Evolutionary conservation across 2,329 filamentous ascomycete species (phyloP).

Genomic region (Pyrenophora seminiperda): DNA sequence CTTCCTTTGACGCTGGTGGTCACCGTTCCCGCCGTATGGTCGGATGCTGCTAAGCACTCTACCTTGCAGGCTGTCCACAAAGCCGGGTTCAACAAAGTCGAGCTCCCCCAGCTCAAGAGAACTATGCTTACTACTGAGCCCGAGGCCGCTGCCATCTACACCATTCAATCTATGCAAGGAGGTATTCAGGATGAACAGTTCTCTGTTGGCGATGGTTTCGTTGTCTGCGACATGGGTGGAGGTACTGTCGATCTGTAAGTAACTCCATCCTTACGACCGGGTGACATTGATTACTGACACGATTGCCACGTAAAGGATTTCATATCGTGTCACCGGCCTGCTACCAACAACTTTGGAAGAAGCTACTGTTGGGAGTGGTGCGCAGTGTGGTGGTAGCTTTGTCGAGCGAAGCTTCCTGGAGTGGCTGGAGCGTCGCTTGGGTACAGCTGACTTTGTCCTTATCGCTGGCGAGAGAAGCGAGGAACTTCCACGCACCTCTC

Average conservation of each 20-base stretch:
- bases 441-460: constrained; percentile 22
- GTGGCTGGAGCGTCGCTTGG: constrained; percentile 32
- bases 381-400: constrained; percentile 37
- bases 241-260: constrained; percentile 34
- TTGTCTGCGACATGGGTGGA: constrained; percentile 40
- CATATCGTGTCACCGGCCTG: constrained; percentile 22
- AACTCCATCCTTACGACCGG: too few relatives aligned
- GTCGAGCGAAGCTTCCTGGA: constrained; percentile 30
- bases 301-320: constrained; percentile 9
- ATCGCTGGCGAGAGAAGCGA: constrained; percentile 23
- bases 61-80: constrained; percentile 25
- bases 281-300: not conserved
- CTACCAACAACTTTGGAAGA: constrained; percentile 27
- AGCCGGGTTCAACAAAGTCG: constrained; percentile 25
- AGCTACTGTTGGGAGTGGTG: constrained; percentile 28
- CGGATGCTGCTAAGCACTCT: constrained; percentile 25
- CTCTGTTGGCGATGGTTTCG: constrained; percentile 26
- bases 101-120: constrained; percentile 14
- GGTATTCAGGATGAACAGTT: constrained; percentile 21
- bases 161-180: constrained; percentile 20
- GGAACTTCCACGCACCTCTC: constrained; percentile 17
- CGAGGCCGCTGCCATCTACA: constrained; percentile 37
- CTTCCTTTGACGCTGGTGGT: constrained; percentile 29
- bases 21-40: constrained; percentile 37
- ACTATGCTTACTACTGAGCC: constrained; percentile 24